These are phyloP conservation scores for Lasiosphaeria hispida DNA, from an alignment of 495 filamentous ascomycete species.

Conservation along the genomic window DNA sequence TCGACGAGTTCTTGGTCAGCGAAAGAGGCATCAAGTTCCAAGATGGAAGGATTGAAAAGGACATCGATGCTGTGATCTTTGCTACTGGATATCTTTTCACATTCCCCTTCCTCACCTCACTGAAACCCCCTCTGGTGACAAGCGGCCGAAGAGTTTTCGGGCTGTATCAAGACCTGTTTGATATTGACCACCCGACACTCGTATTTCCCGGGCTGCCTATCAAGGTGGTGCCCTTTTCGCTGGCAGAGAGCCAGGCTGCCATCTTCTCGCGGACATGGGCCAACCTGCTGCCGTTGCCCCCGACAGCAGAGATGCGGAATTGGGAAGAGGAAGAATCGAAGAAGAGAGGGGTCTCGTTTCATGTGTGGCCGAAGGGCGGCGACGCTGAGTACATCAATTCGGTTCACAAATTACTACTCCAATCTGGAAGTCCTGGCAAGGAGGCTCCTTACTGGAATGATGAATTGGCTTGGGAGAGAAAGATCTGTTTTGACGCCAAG, in stretches of 20 bases:
- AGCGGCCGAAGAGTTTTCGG: constrained; percentile 67
- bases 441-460: constrained; percentile 64
- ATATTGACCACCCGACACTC: constrained; percentile 71
- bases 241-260: constrained; percentile 75
- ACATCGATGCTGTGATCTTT: constrained; percentile 67
- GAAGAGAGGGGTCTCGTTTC: constrained; percentile 39
- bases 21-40: constrained; percentile 37
- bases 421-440: constrained; percentile 54
- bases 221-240: constrained; percentile 78
- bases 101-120: constrained; percentile 65
- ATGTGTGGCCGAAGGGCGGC: constrained; percentile 61
- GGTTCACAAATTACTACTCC: constrained; percentile 58
- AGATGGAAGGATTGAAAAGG: constrained; percentile 48
- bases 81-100: constrained; percentile 74
- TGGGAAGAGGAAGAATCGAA: constrained; percentile 50
- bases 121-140: constrained; percentile 56
- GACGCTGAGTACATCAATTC: constrained; percentile 79
- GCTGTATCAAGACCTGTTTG: constrained; percentile 76
- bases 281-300: constrained; percentile 61
- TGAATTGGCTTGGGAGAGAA: constrained; percentile 59
- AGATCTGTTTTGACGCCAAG: constrained; percentile 44
- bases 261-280: constrained; percentile 75
- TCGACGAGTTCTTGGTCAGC: constrained; percentile 39
- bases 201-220: constrained; percentile 73
- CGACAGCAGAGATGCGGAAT: constrained; percentile 55